These are phyloP conservation scores for Datura wrightii DNA, from an alignment of 257 asterid species.

Conservation along the genomic window DNA sequence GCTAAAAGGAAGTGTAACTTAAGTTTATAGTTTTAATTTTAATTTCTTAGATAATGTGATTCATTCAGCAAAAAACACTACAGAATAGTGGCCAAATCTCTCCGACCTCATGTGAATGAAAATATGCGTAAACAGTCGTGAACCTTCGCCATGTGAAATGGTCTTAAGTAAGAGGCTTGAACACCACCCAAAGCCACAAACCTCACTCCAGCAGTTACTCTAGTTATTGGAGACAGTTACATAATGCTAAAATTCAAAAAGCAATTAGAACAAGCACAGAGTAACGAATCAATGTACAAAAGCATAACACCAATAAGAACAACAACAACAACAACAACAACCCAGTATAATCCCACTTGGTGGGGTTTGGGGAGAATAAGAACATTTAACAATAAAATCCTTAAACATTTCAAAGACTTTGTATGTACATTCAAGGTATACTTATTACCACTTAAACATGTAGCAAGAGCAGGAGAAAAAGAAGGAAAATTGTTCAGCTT, in stretches of 20 bases:
- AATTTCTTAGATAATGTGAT: neutral
- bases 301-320: neutral
- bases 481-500: neutral
- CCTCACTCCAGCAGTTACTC: neutral
- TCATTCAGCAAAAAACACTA: neutral
- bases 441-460: neutral
- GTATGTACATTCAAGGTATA: neutral
- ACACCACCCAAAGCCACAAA: neutral
- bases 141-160: neutral
- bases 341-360: too few relatives aligned
- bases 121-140: neutral
- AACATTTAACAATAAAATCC: neutral
- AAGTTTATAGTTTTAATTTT: neutral
- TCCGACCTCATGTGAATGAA: neutral
- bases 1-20: neutral
- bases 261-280: neutral
- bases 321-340: too few relatives aligned
- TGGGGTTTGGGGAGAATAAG: neutral
- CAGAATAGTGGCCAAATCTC: neutral
- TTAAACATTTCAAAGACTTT: conserved; percentile 2
- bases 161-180: neutral
- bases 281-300: neutral
- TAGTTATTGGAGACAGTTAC: neutral
- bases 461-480: conserved; percentile 12
- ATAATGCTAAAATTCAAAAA: neutral